These are phyloP conservation scores for Mortierella sp. DNA, from an alignment of 371 early-diverging fungal genomes.

Conservation along the genomic window DNA sequence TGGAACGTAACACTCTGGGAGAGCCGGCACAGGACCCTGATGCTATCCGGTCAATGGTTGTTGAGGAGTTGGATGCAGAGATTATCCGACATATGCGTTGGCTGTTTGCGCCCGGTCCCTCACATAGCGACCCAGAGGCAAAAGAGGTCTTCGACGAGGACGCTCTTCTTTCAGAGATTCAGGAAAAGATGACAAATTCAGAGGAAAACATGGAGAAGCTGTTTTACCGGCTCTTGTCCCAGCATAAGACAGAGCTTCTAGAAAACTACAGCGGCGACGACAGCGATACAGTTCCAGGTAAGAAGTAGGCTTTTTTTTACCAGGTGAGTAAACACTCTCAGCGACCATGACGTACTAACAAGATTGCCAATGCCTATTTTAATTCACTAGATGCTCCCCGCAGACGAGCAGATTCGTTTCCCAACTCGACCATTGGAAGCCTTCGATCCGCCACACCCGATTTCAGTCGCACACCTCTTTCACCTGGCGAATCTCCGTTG, in stretches of 20 bases:
- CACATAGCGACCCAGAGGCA: constrained; percentile 49
- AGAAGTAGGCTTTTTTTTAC: not conserved
- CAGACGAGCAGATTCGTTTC: constrained; percentile 58
- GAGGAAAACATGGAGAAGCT: constrained; percentile 69
- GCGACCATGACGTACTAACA: not conserved
- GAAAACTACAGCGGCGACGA: constrained; percentile 59
- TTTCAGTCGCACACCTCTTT: constrained; percentile 32
- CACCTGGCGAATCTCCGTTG: constrained; percentile 30
- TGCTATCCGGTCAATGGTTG: constrained; percentile 30
- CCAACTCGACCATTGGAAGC: constrained; percentile 40
- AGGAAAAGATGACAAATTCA: constrained; percentile 48
- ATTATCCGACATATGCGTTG: constrained; percentile 53
- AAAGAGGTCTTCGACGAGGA: constrained; percentile 62
- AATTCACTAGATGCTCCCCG: constrained; percentile 43
- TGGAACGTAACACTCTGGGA: constrained; percentile 32
- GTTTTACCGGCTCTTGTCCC: constrained; percentile 71
- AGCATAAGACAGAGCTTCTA: constrained; percentile 66
- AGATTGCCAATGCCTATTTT: not conserved
- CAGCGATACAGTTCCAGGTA: constrained; percentile 40
- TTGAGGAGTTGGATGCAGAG: constrained; percentile 61
- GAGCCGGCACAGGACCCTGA: constrained; percentile 52
- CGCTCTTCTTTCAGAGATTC: constrained; percentile 51
- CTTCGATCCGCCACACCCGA: constrained; percentile 50
- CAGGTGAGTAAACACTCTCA: not conserved
- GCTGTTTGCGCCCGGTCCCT: constrained; percentile 59